Percentiles rank a stretch among this genome's conserved stretches.
phyloP scores from a whole-genome alignment of 78 protist species.

The Tieghemostelium lacteum region DNA sequence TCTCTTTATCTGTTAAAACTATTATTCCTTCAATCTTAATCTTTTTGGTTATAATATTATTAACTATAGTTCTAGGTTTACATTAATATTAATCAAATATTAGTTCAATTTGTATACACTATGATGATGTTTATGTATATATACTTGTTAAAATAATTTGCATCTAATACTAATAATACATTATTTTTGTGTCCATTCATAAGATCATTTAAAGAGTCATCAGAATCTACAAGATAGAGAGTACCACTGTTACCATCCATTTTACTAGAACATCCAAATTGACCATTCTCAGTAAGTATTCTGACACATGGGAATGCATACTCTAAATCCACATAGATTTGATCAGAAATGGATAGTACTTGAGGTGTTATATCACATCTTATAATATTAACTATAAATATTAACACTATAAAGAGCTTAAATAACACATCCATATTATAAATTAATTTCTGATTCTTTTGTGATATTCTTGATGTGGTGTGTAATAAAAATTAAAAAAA shows the following conservation, averaged over 20 bases:
- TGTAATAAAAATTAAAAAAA: too few species aligned
- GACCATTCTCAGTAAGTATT: constrained; percentile 14
- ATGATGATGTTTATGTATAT: neutral
- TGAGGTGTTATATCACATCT: too few species aligned
- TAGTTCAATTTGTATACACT: neutral
- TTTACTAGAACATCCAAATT: constrained; percentile 48
- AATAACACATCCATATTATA: too few species aligned
- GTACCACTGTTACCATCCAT: constrained; percentile 28
- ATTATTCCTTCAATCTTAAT: constrained; percentile 7
- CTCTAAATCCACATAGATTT: neutral
- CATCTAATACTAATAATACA: constrained; percentile 10
- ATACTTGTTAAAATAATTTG: constrained; percentile 58
- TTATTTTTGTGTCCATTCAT: neutral
- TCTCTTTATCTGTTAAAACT: constrained; percentile 18
- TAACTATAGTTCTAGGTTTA: constrained; percentile 23
- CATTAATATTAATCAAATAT: neutral
- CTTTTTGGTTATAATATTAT: neutral
- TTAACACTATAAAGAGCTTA: too few species aligned
- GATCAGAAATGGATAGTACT: neutral
- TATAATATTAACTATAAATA: too few species aligned
- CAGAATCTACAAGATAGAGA: constrained; percentile 30
- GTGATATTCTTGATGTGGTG: too few species aligned
- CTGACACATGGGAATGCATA: constrained; percentile 21
- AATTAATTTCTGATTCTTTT: too few species aligned
- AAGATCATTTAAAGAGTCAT: constrained; percentile 10